Evolutionary conservation across 2,329 filamentous ascomycete genomes (phyloP).

Genomic region (Huntiella omanensis): DNA sequence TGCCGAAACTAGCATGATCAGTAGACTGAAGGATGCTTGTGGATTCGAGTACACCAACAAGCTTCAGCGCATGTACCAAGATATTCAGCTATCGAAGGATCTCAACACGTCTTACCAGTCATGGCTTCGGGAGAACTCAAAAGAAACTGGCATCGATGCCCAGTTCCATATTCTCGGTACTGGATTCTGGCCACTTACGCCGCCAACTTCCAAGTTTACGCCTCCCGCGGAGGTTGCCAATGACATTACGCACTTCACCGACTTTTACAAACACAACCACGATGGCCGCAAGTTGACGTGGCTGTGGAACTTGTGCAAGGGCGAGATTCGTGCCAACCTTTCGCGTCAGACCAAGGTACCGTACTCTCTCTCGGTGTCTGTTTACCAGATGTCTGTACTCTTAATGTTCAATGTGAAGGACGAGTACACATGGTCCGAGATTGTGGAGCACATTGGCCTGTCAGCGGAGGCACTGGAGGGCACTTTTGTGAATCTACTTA

Average conservation of each 20-base stretch:
- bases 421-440: conserved; percentile 70
- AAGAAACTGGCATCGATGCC: conserved; percentile 50
- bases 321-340: conserved; percentile 87
- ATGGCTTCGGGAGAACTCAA: conserved; percentile 42
- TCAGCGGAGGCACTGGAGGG: conserved; percentile 71
- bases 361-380: conserved; percentile 92
- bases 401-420: conserved; percentile 89
- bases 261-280: conserved; percentile 92
- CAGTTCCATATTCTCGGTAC: conserved; percentile 87
- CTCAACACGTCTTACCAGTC: conserved; percentile 79
- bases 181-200: conserved; percentile 86
- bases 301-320: conserved; percentile 97
- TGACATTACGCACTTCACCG: conserved; percentile 75
- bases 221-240: conserved; percentile 69
- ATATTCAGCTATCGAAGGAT: conserved; percentile 98
- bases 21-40: conserved; percentile 94
- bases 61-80: conserved; percentile 98
- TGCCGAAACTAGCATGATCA: conserved; percentile 98
- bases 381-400: conserved; percentile 93
- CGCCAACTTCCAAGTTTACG: conserved; percentile 74
- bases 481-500: conserved; percentile 68
- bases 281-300: conserved; percentile 91
- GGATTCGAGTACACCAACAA: conserved; percentile 99
- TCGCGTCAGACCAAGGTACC: conserved; percentile 76
- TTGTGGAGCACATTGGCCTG: conserved; percentile 62